Evolutionary conservation across 2,329 filamentous ascomycete species (phyloP).

Genomic region (Cytospora mali): DNA sequence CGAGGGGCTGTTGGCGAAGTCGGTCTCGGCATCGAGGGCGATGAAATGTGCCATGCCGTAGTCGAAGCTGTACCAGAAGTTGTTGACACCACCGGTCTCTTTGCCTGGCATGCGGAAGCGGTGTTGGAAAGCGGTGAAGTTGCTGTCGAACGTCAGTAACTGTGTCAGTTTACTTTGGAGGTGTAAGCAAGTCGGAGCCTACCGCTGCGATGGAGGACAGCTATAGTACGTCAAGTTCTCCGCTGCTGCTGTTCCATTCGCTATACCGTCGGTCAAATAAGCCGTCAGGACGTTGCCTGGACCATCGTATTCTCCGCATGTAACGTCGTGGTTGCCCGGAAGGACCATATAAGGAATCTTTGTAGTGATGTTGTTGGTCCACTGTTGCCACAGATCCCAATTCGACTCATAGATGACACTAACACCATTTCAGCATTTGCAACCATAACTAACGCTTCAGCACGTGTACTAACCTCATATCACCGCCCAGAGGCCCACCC

Average conservation of each 20-base stretch:
- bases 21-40: constrained; percentile 51
- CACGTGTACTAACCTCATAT: constrained; percentile 41
- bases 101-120: constrained; percentile 54
- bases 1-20: constrained; percentile 51
- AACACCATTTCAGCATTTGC: not conserved
- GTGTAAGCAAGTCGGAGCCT: constrained; percentile 5
- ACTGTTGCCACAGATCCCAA: constrained; percentile 56
- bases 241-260: constrained; percentile 45
- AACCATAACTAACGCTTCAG: not conserved
- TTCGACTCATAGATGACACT: constrained; percentile 51
- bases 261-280: constrained; percentile 47
- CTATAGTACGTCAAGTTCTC: constrained; percentile 51
- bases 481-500: constrained; percentile 49
- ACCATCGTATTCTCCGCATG: constrained; percentile 52
- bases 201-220: constrained; percentile 53
- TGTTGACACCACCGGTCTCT: constrained; percentile 51
- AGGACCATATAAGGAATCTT: constrained; percentile 54
- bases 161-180: not conserved
- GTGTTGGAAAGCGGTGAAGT: constrained; percentile 54
- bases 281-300: constrained; percentile 47
- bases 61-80: constrained; percentile 59
- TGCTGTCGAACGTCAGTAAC: constrained; percentile 35
- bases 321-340: constrained; percentile 54
- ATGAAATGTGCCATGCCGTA: constrained; percentile 57
- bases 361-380: constrained; percentile 45